Evolutionary conservation across 805 yeast species (phyloP).

Genomic region (Starmera dryadoides): DNA sequence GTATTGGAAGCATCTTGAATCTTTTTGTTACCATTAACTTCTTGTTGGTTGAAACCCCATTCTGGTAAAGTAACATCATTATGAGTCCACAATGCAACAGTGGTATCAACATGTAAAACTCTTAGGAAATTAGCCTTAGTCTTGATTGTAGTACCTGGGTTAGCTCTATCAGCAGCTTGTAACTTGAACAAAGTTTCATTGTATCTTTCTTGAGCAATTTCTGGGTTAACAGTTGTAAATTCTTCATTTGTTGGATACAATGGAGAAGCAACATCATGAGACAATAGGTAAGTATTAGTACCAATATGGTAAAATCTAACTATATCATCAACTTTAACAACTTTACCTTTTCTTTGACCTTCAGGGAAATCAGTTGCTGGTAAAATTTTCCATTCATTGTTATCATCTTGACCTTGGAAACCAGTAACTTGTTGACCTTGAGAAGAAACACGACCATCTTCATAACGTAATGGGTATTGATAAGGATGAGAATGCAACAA

Average conservation of each 20-base stretch:
- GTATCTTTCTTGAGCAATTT: conserved; percentile 47
- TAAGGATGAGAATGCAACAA: conserved; percentile 77
- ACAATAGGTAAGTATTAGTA: conserved; percentile 71
- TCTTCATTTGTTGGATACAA: conserved; percentile 89
- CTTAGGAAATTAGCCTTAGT: conserved; percentile 66
- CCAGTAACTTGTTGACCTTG: conserved; percentile 93
- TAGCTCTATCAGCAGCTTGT: conserved; percentile 50
- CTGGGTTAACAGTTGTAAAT: conserved; percentile 66
- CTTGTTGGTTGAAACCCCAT: conserved; percentile 91
- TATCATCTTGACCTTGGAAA: conserved; percentile 42
- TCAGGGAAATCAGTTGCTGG: conserved; percentile 47
- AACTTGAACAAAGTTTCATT: conserved; percentile 76
- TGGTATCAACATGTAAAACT: conserved; percentile 74
- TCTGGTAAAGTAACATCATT: conserved; percentile 80
- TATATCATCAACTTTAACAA: conserved; percentile 62
- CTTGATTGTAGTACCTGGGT: conserved; percentile 44
- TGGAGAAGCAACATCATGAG: conserved; percentile 98
- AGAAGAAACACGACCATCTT: conserved; percentile 92
- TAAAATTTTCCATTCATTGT: conserved; percentile 82
- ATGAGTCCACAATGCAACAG: conserved; percentile 93
- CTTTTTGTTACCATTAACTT: conserved; percentile 91
- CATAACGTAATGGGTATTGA: conserved; percentile 82
- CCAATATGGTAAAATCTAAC: conserved; percentile 76
- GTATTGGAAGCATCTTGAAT: conserved; percentile 54
- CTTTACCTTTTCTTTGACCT: conserved; percentile 31